Conservation (phyloP, 2,329 filamentous ascomycete species). For the Aspergillus calidoustus region DNA sequence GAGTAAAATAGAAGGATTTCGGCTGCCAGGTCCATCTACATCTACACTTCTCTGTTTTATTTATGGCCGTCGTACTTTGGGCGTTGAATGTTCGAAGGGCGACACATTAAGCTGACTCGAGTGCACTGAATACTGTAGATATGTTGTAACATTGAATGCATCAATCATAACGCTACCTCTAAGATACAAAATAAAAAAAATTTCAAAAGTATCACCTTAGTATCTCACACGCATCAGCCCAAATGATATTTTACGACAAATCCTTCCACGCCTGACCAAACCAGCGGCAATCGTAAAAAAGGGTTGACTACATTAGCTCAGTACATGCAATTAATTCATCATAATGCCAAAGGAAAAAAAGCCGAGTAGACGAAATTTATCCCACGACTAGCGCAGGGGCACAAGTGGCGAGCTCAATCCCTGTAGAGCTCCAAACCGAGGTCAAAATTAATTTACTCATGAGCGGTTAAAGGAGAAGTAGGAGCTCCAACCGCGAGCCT, state of each 20-base stretch:
- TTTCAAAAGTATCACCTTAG: not conserved
- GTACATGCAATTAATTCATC: not conserved
- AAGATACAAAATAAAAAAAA: not conserved
- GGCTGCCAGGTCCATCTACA: no score
- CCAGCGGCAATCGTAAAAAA: not conserved
- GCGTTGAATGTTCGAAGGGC: not conserved
- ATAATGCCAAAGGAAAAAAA: not conserved
- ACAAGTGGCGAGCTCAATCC: not conserved
- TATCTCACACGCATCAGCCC: not conserved
- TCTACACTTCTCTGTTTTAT: no score
- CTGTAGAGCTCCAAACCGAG: not conserved
- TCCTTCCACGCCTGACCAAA: not conserved
- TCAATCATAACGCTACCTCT: not conserved
- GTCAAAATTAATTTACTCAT: not conserved
- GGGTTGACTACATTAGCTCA: not conserved
- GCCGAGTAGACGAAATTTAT: not conserved
- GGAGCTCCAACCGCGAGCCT: constrained; percentile 19
- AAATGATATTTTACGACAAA: not conserved
- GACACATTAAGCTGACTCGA: not conserved
- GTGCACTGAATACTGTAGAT: not conserved
- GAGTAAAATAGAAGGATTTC: no score
- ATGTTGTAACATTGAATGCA: not conserved
- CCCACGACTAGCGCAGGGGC: constrained; percentile 5
- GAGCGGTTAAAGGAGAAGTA: constrained; percentile 21
- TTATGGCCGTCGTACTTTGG: not conserved